Base-by-base conservation (phyloP, 192 early-diverging fungal species). In the Backusella psychrophila region DNA sequence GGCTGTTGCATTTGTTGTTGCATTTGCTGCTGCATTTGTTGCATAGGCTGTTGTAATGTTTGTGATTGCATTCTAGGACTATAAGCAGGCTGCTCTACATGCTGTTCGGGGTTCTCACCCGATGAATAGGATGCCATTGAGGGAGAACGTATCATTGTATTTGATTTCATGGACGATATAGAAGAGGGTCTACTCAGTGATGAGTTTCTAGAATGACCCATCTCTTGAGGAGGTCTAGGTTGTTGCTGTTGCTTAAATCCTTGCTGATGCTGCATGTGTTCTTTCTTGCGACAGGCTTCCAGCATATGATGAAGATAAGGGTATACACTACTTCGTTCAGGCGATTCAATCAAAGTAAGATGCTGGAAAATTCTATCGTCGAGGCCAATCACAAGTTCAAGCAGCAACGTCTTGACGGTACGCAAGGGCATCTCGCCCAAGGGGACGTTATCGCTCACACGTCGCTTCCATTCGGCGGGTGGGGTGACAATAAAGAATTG, bases 371-470 rank as follows among this genome's bases (percentile, higher is more conserved):
- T 85, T 21, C 70, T 72, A 31, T 90, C 91, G 9, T 92, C 90
- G 69, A 96, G 82, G 6, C 80, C 82, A 29, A 88, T 89, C 0
- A 90, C 89, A 44, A 98, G 75, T 80, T 96, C 93, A 26, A 94
- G 88, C 35, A 94, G 80, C 21, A 99, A 87, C 0, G 97, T 98
- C 86, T 98, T 98, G 23, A 98, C 93, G 0, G 97, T 98, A 52
- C 97, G 92, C 73, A 96, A 83, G 0, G 97, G 97, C 93, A 99
- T 87, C 75, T 99, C 97, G 66, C 95, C 94, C 69, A 94, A 83
- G 21, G 93, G 92, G 38, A 90, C 89, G 14, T 86, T 80, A 35
- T 96, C 92, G 38, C 87, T 84, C 33, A 89, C 91, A 52, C 95
- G 87, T 69, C 89, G 84, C 71, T 95, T 95, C 96, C 97, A 99